Base-by-base conservation (phyloP, 2,329 filamentous ascomycete genomes). In the Diaporthe sp. region DNA sequence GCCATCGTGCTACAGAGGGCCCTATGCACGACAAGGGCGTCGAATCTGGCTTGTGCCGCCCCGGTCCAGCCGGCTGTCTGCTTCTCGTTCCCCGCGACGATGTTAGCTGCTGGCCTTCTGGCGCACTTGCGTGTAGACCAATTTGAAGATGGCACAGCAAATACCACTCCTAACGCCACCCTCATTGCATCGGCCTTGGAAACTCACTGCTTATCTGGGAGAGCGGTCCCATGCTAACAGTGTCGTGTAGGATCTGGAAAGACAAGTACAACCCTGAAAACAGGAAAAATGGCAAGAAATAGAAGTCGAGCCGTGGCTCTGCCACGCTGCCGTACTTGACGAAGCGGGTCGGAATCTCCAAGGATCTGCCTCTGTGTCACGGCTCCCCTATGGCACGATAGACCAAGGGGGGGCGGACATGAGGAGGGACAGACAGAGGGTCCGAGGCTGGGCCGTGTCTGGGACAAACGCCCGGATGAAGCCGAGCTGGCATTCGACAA, bases 191-290 rank as follows among this genome's bases (percentile, higher is more conserved):
- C 13, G 39, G 44, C 44, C 32, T 58, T 74, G 32, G 56, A 9
- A 15, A n/a, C 22, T 39, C 71, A 61, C 51, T 73, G 73, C 42
- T 72, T 70, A 68, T 42, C 73, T 27, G 66, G 53, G 9, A 51
- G 42, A 55, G 65, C 35, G 44, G 39, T 17, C 37, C 6, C 8
- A 42, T 65, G 25, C 74, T 75, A 39, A 75, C 25, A 4, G 10
- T 10, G 17, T 35, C 30, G 9, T 39, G n/a, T 81, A 97, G 95
- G 96, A 98, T 98, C 81, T 98, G 96, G 95, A 98, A 98, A 83
- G 95, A 97, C 76, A 98, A 98, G 85, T 98, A 98, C 85, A 89
- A 89, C 79, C 87, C 89, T 44, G 85, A 79, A 69, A 84, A 82
- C 75, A 81, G 81, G 77, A 85, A 88, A 81, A 84, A 87, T 75